Evolutionary conservation across 2,329 filamentous ascomycete species (phyloP), one percentile per base, ranked within the genome.

Genomic region (Ceratocystis papillata): DNA sequence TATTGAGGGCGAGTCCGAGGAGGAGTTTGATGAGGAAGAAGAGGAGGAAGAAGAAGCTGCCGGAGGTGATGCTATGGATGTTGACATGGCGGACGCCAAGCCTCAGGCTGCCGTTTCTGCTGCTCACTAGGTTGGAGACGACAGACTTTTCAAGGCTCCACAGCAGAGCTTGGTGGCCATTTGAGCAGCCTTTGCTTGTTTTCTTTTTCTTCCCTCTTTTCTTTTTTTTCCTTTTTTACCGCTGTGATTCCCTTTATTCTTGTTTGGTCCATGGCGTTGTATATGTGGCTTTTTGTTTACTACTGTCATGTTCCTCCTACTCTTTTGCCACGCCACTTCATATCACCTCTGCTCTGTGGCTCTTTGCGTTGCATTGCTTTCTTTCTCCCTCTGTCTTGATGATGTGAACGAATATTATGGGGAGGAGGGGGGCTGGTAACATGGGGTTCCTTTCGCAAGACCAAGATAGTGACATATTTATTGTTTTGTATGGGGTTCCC

Each of bases 1-100:
- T 73, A 84, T 91, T 59, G 88, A 90, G 72, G 86, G 85, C 65
- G 88, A 91, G 75, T 89, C 85, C 71, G 85, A 85, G 70, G 87
- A 87, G 41, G 86, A 86, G 68, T 84, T 89, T 28, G 84, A 87
- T 67, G 86, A 87, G 15, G 81, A 86, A 45, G 77, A 77, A 62
- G 75, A 76, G 65, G 75, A 68, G 37, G 73, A 75, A 67, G 73
- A 63, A 6, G 74, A 73, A 61, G 73, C 66, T 46, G 72, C 63
- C n/a, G 76, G 73, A 12, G 75, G 76, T 62, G 79, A 77, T 67
- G 77, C 77, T 61, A 81, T 82, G 79, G 80, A 82, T 62, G 77
- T 82, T 59, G 80, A 82, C 68, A 72, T 70, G 63, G 67, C 70
- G 55, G 77, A 77, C 44, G 77, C 77, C 72, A 70, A 73, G 22